Evolutionary conservation across 352 stramenopile genomes (phyloP).

Genomic region (Phytophthora pistaciae): DNA sequence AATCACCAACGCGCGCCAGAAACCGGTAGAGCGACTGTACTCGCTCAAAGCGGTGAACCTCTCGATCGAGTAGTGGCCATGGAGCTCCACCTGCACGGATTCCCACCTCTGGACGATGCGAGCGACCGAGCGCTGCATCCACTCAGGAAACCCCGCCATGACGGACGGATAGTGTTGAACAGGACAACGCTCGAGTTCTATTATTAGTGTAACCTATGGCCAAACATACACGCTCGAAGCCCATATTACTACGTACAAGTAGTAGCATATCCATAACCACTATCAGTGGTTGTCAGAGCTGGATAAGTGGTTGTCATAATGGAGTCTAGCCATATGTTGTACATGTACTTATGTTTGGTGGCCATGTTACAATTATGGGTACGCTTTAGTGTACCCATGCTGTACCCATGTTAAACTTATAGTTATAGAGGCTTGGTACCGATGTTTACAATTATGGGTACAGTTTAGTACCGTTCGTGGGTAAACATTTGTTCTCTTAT

Average conservation of each 20-base stretch:
- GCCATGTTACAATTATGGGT: too few relatives aligned
- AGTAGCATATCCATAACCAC: too few relatives aligned
- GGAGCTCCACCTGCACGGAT: conserved; percentile 30
- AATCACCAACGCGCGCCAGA: conserved; percentile 3
- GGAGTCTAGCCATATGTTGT: too few relatives aligned
- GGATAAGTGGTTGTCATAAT: too few relatives aligned
- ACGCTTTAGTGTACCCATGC: not conserved
- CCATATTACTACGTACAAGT: too few relatives aligned
- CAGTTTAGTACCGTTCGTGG: not conserved
- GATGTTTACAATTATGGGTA: not conserved
- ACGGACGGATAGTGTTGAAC: not conserved
- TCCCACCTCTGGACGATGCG: conserved; percentile 33
- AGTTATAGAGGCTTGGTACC: too few relatives aligned
- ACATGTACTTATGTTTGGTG: too few relatives aligned
- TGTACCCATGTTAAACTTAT: too few relatives aligned
- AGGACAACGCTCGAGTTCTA: not conserved
- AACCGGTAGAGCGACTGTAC: conserved; percentile 15
- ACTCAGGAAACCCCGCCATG: not conserved
- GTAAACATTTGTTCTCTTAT: conserved; percentile 17
- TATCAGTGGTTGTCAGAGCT: too few relatives aligned
- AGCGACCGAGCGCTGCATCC: not conserved
- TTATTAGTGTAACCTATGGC: too few relatives aligned
- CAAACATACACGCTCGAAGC: not conserved
- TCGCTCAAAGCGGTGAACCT: conserved; percentile 19
- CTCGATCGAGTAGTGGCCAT: conserved; percentile 26